phyloP scores from a whole-genome alignment of 495 filamentous ascomycete species.

The Xylaria sp. region DNA sequence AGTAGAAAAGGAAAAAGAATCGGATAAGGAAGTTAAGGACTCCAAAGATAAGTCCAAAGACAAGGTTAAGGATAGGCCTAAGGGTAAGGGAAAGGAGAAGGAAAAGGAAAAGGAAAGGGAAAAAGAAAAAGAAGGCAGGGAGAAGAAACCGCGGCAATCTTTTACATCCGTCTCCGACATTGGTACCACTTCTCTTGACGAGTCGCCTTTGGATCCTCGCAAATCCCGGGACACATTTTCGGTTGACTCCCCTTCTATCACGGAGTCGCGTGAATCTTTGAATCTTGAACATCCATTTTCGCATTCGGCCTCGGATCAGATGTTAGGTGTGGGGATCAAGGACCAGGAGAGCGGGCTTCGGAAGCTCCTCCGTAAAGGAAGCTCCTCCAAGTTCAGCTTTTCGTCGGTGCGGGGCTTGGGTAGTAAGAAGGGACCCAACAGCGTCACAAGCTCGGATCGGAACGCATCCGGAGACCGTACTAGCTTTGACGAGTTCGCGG shows the following conservation, averaged over 20 bases:
- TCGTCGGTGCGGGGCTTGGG: conserved; percentile 64
- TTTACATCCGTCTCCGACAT: conserved; percentile 43
- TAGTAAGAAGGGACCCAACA: conserved; percentile 67
- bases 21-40: conserved; percentile 40
- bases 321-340: conserved; percentile 47
- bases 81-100: conserved; percentile 35
- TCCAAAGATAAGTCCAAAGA: conserved; percentile 6
- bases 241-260: conserved; percentile 66
- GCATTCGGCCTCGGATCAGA: conserved; percentile 69
- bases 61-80: neutral
- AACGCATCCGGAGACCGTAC: conserved; percentile 51
- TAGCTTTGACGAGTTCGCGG: conserved; percentile 56
- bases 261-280: conserved; percentile 76
- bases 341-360: conserved; percentile 64
- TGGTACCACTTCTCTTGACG: conserved; percentile 48
- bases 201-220: conserved; percentile 68
- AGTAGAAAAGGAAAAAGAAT: conserved; percentile 48
- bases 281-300: conserved; percentile 70
- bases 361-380: conserved; percentile 80
- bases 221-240: conserved; percentile 60
- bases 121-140: conserved; percentile 40
- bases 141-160: conserved; percentile 47
- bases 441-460: conserved; percentile 51
- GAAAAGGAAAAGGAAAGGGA: conserved; percentile 38
- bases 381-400: conserved; percentile 78